These are phyloP conservation scores for Dichomitus squalens DNA, from an alignment of 1,284 basidiomycete genomes.

Conservation along the genomic window DNA sequence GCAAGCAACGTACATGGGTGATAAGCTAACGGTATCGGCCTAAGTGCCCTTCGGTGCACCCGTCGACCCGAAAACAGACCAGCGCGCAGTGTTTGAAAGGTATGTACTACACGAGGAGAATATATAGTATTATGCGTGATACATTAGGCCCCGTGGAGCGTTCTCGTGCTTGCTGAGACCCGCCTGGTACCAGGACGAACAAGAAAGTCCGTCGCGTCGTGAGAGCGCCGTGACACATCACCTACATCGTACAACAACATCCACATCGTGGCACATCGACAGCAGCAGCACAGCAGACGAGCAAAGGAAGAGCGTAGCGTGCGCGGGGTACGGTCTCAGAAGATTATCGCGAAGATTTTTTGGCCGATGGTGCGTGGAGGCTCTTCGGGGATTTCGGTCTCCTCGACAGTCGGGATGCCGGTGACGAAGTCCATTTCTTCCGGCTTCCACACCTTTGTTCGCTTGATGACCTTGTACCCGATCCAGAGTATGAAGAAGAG, in stretches of 20 bases:
- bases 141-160: conserved; percentile 1
- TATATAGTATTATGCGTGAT: conserved; percentile 11
- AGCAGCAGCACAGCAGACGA: not conserved
- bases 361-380: conserved; percentile 39
- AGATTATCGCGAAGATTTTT: conserved; percentile 40
- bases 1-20: not conserved
- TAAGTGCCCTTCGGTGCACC: too few species aligned
- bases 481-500: conserved; percentile 51
- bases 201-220: too few species aligned
- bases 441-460: conserved; percentile 51
- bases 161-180: not conserved
- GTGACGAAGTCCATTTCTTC: conserved; percentile 65
- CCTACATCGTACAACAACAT: not conserved
- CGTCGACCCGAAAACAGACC: not conserved
- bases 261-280: not conserved
- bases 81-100: not conserved
- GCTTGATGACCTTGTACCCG: conserved; percentile 57
- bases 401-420: conserved; percentile 56
- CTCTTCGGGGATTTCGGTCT: conserved; percentile 48
- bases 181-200: not conserved
- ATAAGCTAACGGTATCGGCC: not conserved
- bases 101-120: not conserved
- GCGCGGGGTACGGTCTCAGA: conserved; percentile 28
- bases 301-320: not conserved
- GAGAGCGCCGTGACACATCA: not conserved